Percentiles rank a stretch among this genome's conserved stretches.
phyloP scores from a whole-genome alignment of 1,284 basidiomycete species.

The Sutorius eximius region DNA sequence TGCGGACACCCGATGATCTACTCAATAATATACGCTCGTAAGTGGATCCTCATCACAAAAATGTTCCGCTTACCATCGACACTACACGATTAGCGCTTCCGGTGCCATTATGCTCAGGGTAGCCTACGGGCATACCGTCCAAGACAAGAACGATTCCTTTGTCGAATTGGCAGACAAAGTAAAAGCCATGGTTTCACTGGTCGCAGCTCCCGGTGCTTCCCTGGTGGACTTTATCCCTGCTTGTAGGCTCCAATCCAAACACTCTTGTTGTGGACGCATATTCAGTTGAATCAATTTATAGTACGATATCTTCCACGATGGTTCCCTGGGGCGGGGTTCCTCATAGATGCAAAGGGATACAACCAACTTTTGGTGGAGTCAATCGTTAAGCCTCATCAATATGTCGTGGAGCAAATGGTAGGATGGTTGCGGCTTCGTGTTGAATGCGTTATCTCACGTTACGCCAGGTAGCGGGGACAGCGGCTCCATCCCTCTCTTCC shows the following conservation, averaged over 20 bases:
- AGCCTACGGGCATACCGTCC: conserved; percentile 25
- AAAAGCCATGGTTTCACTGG: conserved; percentile 14
- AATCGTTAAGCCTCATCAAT: conserved; percentile 38
- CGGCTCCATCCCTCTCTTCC: conserved; percentile 40
- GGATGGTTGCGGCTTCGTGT: not conserved
- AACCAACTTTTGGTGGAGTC: conserved; percentile 32
- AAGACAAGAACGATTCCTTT: conserved; percentile 29
- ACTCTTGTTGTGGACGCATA: not conserved
- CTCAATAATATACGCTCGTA: conserved; percentile 24
- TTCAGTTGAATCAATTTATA: conserved; percentile 11
- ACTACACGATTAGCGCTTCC: conserved; percentile 8
- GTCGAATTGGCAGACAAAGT: conserved; percentile 25
- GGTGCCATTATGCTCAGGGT: conserved; percentile 22
- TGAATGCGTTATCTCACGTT: not conserved
- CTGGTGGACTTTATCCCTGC: conserved; percentile 34
- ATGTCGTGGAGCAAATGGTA: conserved; percentile 44
- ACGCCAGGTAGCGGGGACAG: conserved; percentile 39
- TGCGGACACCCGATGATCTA: conserved; percentile 17
- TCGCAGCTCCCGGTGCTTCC: conserved; percentile 24
- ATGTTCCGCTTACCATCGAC: not conserved
- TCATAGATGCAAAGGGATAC: conserved; percentile 41
- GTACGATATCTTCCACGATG: conserved; percentile 48
- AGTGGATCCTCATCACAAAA: conserved; percentile 10
- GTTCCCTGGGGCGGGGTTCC: conserved; percentile 50
- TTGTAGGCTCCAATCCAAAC: conserved; percentile 11